Evolutionary conservation across 352 stramenopile genomes (phyloP).

Genomic region (Globisporangium spinosum): DNA sequence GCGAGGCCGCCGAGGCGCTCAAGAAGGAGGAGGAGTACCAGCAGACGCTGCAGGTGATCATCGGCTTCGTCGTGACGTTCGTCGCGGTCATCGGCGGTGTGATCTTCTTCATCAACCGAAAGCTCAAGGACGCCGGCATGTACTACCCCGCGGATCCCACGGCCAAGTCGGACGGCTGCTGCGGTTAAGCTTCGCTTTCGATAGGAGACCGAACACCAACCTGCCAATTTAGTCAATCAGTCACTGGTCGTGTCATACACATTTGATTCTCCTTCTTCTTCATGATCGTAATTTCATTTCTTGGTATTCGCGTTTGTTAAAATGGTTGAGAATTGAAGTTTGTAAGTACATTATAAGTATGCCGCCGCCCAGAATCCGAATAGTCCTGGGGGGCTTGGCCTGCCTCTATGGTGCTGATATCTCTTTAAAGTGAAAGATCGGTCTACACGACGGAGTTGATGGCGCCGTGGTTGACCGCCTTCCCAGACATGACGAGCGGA

Average conservation of each 20-base stretch:
- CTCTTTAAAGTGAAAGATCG: not conserved
- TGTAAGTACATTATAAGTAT: constrained; percentile 19
- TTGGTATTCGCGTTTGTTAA: not conserved
- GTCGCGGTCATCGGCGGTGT: constrained; percentile 49
- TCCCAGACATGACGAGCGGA: constrained; percentile 41
- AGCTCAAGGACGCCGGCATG: constrained; percentile 77
- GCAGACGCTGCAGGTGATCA: constrained; percentile 61
- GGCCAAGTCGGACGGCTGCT: constrained; percentile 50
- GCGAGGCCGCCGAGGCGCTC: constrained; percentile 41
- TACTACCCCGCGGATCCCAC: constrained; percentile 64
- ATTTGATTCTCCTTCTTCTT: not conserved
- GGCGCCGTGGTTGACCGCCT: constrained; percentile 35
- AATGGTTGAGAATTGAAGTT: not conserved
- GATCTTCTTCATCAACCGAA: constrained; percentile 79
- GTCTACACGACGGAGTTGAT: constrained; percentile 25
- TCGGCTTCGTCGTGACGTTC: constrained; percentile 65
- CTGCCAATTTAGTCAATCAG: not conserved
- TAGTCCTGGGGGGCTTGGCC: not conserved
- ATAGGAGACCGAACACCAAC: not conserved
- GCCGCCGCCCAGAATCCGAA: not conserved
- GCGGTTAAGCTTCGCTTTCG: constrained; percentile 18
- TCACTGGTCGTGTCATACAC: not conserved
- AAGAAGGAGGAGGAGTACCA: constrained; percentile 73
- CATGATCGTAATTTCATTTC: not conserved
- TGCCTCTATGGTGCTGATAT: constrained; percentile 12